Percentiles rank a stretch among this genome's conserved stretches.
phyloP scores from a whole-genome alignment of 208 protist species.

The Trypanosoma brucei region DNA sequence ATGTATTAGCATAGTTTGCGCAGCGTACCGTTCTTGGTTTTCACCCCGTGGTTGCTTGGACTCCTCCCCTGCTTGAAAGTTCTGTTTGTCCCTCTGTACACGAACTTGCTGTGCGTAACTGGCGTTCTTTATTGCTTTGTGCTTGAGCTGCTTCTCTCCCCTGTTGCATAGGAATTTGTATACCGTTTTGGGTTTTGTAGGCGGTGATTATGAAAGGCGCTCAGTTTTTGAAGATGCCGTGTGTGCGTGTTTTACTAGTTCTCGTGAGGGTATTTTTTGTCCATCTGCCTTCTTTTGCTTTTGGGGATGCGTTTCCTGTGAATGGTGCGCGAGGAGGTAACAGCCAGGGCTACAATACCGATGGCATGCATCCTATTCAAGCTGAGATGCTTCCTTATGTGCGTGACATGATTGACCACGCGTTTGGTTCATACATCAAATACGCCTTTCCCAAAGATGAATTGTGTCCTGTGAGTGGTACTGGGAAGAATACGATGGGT shows the following conservation, averaged over 20 bases:
- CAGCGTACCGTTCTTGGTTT: no score
- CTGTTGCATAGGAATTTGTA: no score
- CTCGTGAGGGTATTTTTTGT: background rate
- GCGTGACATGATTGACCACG: slow-evolving; percentile 83
- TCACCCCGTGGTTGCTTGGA: no score
- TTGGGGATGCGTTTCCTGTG: background rate
- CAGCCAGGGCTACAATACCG: slow-evolving; percentile 6
- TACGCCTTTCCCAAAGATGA: slow-evolving; percentile 90
- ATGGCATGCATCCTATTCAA: slow-evolving; percentile 30
- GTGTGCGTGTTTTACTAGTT: background rate
- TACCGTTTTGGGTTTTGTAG: no score
- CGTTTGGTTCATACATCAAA: slow-evolving; percentile 76
- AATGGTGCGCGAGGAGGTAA: background rate
- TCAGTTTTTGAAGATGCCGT: no score
- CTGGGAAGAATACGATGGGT: slow-evolving; percentile 33
- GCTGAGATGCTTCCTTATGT: slow-evolving; percentile 50
- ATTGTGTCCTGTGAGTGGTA: slow-evolving; percentile 60
- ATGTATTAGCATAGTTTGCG: background rate
- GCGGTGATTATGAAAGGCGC: no score
- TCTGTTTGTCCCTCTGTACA: no score
- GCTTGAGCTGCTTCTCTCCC: no score
- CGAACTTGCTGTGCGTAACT: no score
- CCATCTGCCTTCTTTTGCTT: background rate
- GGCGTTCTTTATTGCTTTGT: no score
- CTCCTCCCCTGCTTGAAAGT: no score